Evolutionary conservation across 805 yeast species (phyloP), one percentile per base, ranked within the genome.

Genomic region (Crinitomyces ghanaensis): DNA sequence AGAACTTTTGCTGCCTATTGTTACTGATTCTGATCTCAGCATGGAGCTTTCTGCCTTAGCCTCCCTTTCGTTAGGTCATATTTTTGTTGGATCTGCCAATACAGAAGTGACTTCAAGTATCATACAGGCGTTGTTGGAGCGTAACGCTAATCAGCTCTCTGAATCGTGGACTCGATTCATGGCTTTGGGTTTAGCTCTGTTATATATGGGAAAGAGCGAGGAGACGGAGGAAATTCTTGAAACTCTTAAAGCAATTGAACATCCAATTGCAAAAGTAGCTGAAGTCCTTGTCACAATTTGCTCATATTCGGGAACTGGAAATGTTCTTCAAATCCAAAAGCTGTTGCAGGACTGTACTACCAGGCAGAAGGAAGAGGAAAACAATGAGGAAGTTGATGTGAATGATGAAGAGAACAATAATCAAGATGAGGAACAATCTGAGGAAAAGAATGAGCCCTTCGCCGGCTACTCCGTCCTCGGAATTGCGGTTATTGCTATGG

Each of bases 261-360:
- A 88, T 53, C 96, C 96, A 26, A 77, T 91, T 51, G 76, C 91
- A 18, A 77, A 81, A 46, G 80, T 93, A 29, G 72, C 86, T 52
- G 91, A 83, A 57, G 91, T 85, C 11, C 66, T 91, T 50, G 85
- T 93, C 21, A 84, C 79, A 41, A 79, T 86, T 34, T 82, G 96
- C 62, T 93, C 97, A 3, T 86, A 80, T 61, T 93, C 95, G 7
- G 98, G 97, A 42, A 84, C 97, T 25, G 98, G 98, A 46, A 91
- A 91, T 54, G 98, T 91, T 20, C 69, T 91, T 41, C 91, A 86
- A 62, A 81, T 91, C 41, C 98, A 91, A 63, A 75, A 83, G 24
- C 66, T 91, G 51, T 70, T 88, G 49, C 93, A 84, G 49, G 84
- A 85, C 70, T 73, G 91, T 52, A 79, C 93, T 5, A 53, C 53